Evolutionary conservation across 163 green algal genomes (phyloP).

Genomic region (Trebouxia gelatinosa): DNA sequence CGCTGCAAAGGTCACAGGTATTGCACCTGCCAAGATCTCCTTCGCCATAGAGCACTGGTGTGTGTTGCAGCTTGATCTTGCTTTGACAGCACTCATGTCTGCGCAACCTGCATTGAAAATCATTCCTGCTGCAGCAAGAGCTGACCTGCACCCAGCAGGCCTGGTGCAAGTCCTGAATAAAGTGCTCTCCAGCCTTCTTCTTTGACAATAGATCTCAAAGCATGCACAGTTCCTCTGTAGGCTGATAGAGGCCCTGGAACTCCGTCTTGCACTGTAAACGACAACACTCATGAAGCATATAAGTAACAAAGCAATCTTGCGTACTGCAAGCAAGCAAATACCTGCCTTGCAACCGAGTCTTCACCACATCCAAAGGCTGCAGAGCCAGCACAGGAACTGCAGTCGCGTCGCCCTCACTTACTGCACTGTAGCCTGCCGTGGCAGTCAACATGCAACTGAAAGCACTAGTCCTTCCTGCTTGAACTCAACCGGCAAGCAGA

Average conservation of each 20-base stretch:
- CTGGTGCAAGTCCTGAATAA: conserved; percentile 68
- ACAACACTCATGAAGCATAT: neutral
- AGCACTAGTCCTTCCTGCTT: too few species aligned
- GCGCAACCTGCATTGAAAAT: too few species aligned
- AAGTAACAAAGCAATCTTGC: neutral
- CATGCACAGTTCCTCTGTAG: conserved; percentile 58
- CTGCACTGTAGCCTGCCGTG: conserved; percentile 70
- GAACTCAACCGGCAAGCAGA: too few species aligned
- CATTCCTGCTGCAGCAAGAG: too few species aligned
- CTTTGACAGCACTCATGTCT: too few species aligned
- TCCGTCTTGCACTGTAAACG: conserved; percentile 68
- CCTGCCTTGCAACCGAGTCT: conserved; percentile 81
- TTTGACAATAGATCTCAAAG: conserved; percentile 48
- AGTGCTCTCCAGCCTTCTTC: conserved; percentile 57
- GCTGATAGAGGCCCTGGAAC: conserved; percentile 38
- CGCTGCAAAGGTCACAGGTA: too few species aligned
- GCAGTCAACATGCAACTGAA: conserved; percentile 63
- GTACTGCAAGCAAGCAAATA: conserved; percentile 20
- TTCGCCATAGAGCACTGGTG: too few species aligned
- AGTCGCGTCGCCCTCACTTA: too few species aligned
- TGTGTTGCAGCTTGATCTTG: too few species aligned
- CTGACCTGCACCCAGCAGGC: conserved; percentile 58
- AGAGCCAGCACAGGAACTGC: conserved; percentile 65
- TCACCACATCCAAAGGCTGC: conserved; percentile 46
- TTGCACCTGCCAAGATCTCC: too few species aligned